Conservation (phyloP, 78 protist species). For the Dictyostelium firmibasis region DNA sequence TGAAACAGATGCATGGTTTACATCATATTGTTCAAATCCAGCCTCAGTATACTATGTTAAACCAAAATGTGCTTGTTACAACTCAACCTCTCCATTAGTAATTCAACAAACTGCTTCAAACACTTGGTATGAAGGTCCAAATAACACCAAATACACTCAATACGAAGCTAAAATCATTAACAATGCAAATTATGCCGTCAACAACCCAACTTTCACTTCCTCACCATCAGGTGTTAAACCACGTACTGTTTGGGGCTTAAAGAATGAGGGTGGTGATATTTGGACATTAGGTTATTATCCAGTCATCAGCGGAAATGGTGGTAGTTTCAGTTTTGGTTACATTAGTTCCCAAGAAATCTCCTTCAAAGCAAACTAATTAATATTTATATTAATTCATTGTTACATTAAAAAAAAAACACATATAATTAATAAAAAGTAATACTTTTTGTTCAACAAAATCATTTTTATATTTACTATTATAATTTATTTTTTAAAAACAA, state of each 20-base stretch:
- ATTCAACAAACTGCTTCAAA: background rate
- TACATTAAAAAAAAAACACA: background rate
- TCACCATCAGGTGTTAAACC: constrained; percentile 24
- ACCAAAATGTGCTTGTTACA: constrained; percentile 37
- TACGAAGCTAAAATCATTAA: background rate
- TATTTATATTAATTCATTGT: background rate
- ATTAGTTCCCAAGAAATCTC: background rate
- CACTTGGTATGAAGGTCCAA: background rate
- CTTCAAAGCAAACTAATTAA: background rate
- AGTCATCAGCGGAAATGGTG: background rate
- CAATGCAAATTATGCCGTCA: background rate
- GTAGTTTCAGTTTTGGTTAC: background rate
- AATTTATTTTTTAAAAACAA: too few species aligned
- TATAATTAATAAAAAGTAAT: too few species aligned
- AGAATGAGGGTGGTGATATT: background rate
- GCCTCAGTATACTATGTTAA: constrained; percentile 2
- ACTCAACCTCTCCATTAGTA: background rate
- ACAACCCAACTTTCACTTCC: background rate
- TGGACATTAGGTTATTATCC: constrained; percentile 7
- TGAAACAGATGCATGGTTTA: constrained; percentile 21
- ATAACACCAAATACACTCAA: background rate
- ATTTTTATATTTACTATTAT: too few species aligned
- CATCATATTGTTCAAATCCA: constrained; percentile 13
- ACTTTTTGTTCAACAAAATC: too few species aligned
- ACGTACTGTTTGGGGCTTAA: constrained; percentile 22